Conservation (phyloP, 2,329 filamentous ascomycete species). For the Pyricularia pennisetigena region DNA sequence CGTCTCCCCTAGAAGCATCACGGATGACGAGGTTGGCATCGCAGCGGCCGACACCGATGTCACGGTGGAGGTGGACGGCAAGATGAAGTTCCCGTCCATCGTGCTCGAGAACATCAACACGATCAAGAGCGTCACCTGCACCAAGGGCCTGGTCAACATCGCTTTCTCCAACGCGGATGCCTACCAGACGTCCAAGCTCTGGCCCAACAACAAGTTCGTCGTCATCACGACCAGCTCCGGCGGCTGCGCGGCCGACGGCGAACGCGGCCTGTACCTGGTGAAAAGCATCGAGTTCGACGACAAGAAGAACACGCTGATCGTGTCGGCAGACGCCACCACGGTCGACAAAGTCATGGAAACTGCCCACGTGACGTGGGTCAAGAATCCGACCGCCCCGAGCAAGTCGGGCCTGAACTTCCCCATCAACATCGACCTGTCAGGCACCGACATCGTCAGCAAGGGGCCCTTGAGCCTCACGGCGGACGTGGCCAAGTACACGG, state of each 20-base stretch:
- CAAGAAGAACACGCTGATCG: background rate
- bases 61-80: background rate
- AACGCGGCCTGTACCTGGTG: background rate
- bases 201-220: background rate
- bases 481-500: background rate
- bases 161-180: conserved; percentile 16
- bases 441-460: background rate
- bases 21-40: background rate
- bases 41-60: background rate
- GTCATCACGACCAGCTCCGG: background rate
- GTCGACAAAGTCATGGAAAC: background rate
- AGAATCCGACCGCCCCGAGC: too few relatives aligned
- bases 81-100: background rate
- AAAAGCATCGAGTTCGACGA: background rate
- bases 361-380: background rate
- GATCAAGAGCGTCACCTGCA: background rate
- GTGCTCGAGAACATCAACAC: background rate
- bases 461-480: background rate
- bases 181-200: background rate
- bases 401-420: background rate
- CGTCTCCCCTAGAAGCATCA: too few relatives aligned
- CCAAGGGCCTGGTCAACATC: conserved; percentile 10
- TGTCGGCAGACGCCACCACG: background rate
- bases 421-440: background rate
- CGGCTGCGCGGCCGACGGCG: background rate